Conservation (phyloP, 768 basidiomycete genomes). For the Tremella fuciformis region DNA sequence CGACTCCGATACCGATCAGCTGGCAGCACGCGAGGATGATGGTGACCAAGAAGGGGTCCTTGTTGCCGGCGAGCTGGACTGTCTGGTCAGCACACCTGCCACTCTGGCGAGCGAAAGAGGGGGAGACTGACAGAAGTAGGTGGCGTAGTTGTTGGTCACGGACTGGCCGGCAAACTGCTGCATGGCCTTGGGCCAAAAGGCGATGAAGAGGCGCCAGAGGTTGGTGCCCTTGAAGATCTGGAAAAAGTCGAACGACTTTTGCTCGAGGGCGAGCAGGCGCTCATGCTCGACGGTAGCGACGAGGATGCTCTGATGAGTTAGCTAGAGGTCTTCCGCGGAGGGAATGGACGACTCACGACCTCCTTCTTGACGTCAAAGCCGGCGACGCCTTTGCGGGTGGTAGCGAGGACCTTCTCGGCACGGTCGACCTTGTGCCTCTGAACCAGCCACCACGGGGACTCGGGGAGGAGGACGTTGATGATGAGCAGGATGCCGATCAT, state of each 20-base stretch:
- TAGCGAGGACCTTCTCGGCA: constrained; percentile 15
- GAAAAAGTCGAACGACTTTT: not conserved
- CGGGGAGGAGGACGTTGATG: constrained; percentile 19
- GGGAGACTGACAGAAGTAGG: constrained; percentile 16
- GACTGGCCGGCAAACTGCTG: constrained; percentile 21
- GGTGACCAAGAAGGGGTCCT: constrained; percentile 17
- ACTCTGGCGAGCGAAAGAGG: constrained; percentile 1
- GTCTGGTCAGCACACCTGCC: not conserved
- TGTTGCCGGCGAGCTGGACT: constrained; percentile 19
- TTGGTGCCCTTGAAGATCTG: constrained; percentile 16
- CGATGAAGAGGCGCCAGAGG: constrained; percentile 19
- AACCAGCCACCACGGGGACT: constrained; percentile 30
- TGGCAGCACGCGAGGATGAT: constrained; percentile 19
- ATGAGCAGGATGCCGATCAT: constrained; percentile 16
- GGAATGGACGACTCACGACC: constrained; percentile 6
- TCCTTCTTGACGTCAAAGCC: constrained; percentile 23
- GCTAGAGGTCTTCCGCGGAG: too few species aligned
- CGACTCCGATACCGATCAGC: constrained; percentile 11
- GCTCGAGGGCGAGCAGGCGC: not conserved
- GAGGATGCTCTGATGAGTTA: constrained; percentile 5
- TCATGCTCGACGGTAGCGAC: constrained; percentile 12
- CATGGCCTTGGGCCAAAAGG: constrained; percentile 18
- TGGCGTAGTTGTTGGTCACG: constrained; percentile 18
- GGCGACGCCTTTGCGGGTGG: constrained; percentile 15
- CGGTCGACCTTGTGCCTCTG: constrained; percentile 22